Base-by-base conservation (phyloP, 345 rosid species). In the Heritiera littoralis region DNA sequence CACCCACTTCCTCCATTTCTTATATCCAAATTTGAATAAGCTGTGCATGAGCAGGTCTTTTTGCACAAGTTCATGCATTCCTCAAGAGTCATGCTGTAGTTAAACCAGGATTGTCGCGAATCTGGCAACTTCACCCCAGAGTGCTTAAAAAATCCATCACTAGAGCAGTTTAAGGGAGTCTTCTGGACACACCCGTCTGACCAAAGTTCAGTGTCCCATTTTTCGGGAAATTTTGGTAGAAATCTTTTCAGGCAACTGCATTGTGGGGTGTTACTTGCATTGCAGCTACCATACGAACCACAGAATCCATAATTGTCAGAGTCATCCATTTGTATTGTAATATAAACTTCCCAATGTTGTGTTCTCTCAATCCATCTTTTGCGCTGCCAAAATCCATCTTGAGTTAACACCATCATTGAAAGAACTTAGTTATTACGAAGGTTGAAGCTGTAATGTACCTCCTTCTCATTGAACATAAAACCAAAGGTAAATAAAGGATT, bases 231-330 rank as follows among this genome's bases (percentile, higher is more conserved):
- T 51, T 2, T 84, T 0, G 92, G 92, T n/a, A 56, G 52, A 40
- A 86, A 87, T 7, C 94, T 92, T 68, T 76, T 80, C 80, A 86
- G 35, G 76, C 91, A 89, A 17, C 66, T 52, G n/a, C 92, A 89
- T 15, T 55, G 65, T 0, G 89, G 86, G 6, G 84, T 79, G 2
- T 81, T 84, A 76, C 76, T 66, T 6, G 85, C 51, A 41, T 84
- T 80, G 48, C 90, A 90, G 7, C 74, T 67, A 7, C 89, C 92
- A 74, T 82, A 81, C 0, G 81, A 72, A 15, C 91, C 91, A 15
- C 94, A 87, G 3, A 59, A 67, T 2, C 68, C 45, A 43, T 84
- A 85, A 4, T 64, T 28, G 79, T 90, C 89, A 23, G 90, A 89
- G 30, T 76, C 81, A 76, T 89, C 90, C n/a, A 74, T 79, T 4